A percentile compares a stretch with the other conserved stretches of the same genome.
Conservation (phyloP, 2,329 filamentous ascomycete species). For the Pestalotiopsis sp. region DNA sequence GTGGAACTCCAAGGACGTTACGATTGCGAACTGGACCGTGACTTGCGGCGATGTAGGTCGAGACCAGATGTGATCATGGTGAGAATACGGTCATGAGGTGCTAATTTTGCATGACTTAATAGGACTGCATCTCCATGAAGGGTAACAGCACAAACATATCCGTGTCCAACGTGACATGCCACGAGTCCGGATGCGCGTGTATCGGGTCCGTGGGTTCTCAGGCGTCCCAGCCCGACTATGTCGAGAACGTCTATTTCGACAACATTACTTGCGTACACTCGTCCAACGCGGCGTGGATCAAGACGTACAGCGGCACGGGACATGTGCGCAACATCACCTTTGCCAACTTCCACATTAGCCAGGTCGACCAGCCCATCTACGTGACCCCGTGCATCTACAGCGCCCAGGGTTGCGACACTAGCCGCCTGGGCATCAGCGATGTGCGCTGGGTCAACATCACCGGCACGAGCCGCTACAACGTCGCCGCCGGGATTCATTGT, state of each 20-base stretch:
- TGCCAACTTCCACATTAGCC: constrained; percentile 39
- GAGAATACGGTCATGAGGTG: not conserved
- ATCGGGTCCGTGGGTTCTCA: constrained; percentile 41
- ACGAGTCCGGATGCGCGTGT: constrained; percentile 39
- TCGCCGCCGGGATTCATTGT: constrained; percentile 50
- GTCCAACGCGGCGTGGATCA: constrained; percentile 45
- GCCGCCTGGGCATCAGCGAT: constrained; percentile 45
- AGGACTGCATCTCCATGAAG: constrained; percentile 45
- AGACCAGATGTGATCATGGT: not conserved
- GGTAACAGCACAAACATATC: constrained; percentile 42
- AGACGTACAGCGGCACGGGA: constrained; percentile 43
- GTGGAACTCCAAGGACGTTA: constrained; percentile 51
- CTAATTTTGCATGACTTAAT: not conserved
- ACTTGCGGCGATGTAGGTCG: constrained; percentile 39
- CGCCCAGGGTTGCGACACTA: constrained; percentile 39
- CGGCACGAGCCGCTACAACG: constrained; percentile 51
- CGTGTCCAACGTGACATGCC: constrained; percentile 39
- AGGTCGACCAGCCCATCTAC: constrained; percentile 53
- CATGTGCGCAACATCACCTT: constrained; percentile 47
- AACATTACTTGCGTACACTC: constrained; percentile 39
- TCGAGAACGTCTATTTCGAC: constrained; percentile 40
- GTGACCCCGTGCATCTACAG: constrained; percentile 49
- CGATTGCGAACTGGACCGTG: constrained; percentile 48
- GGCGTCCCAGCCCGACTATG: constrained; percentile 35
- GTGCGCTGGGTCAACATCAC: constrained; percentile 53